Evolutionary conservation across 345 rosid genomes (phyloP), one percentile per base, ranked within the genome.

Genomic region (Syzygium aqueum): DNA sequence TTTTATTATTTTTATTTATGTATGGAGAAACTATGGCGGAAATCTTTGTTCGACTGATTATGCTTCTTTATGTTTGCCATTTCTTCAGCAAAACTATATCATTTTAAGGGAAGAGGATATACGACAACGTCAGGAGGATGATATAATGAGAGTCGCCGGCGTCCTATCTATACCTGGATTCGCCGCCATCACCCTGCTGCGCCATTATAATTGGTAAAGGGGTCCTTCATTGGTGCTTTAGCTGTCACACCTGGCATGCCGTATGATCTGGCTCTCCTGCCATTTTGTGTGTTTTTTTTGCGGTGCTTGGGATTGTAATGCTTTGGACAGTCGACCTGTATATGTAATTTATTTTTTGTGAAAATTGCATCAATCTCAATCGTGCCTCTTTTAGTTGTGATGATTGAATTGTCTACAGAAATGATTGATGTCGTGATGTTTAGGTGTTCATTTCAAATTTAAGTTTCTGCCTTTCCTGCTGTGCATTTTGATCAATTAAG

Each of bases 41-140:
- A 33, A 19, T 19, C 25, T 30, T 10, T 19, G 23, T 56, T 54
- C 21, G 4, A 22, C 33, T 33, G 53, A 57, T 40, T 82, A 50
- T 87, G 88, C 57, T 63, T 61, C 28, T 59, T 78, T 51, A 23
- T 21, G 27, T 77, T 86, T 33, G 84, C 88, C n/a, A 52, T 87
- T 49, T 92, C 49, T 92, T 59, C 97, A 98, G 99, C 92, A 90
- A 92, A 92, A 89, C 88, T 96, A 90, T 91, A 86, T 92, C 21
- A 90, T 96, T 80, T 88, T 96, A 91, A 93, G 85, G 89, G 98
- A 98, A 88, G 93, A 84, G 82, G 99, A 96, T 93, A 96, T 98
- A 89, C 89, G 51, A 51, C 91, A 88, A 53, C 92, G 88, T 28
- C 99, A 98, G 89, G 94, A 90, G 88, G 98, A 96, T 87, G 96